Evolutionary conservation across 2,329 filamentous ascomycete genomes (phyloP).

Genomic region (Xylariaceae sp.): DNA sequence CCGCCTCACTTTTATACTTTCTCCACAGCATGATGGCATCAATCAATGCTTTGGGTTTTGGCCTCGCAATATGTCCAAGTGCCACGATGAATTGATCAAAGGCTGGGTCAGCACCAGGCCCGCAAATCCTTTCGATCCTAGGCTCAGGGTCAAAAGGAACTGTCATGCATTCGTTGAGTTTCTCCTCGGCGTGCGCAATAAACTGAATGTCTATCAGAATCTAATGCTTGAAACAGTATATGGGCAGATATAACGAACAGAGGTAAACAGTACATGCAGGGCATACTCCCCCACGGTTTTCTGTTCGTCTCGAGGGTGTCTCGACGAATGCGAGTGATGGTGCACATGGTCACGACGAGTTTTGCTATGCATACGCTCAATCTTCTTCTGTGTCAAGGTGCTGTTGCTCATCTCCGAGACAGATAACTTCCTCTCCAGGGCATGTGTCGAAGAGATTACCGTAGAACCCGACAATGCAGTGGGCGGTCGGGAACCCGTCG

Average conservation of each 20-base stretch:
- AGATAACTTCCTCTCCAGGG: conserved; percentile 56
- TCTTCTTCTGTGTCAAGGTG: conserved; percentile 57
- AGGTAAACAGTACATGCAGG: conserved; percentile 93
- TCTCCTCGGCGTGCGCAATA: conserved; percentile 94
- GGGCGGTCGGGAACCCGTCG: conserved; percentile 50
- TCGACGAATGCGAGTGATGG: conserved; percentile 78
- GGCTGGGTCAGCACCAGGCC: conserved; percentile 81
- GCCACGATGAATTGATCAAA: conserved; percentile 96
- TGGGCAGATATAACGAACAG: conserved; percentile 58
- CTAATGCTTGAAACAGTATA: neutral
- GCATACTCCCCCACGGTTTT: conserved; percentile 99
- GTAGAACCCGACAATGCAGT: conserved; percentile 57
- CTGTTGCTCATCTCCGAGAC: conserved; percentile 51
- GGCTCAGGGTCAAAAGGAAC: conserved; percentile 81
- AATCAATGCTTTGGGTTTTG: conserved; percentile 93
- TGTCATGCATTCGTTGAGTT: conserved; percentile 87
- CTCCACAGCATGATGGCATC: conserved; percentile 99
- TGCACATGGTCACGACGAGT: conserved; percentile 74
- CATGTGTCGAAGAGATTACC: conserved; percentile 38
- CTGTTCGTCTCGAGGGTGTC: conserved; percentile 74
- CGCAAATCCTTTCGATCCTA: conserved; percentile 87
- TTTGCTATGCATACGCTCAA: conserved; percentile 70
- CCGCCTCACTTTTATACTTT: conserved; percentile 91
- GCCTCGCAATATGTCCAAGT: conserved; percentile 90
- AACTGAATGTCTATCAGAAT: conserved; percentile 63